Conservation (phyloP, 495 filamentous ascomycete species). For the Rhizodiscina lignyota region DNA sequence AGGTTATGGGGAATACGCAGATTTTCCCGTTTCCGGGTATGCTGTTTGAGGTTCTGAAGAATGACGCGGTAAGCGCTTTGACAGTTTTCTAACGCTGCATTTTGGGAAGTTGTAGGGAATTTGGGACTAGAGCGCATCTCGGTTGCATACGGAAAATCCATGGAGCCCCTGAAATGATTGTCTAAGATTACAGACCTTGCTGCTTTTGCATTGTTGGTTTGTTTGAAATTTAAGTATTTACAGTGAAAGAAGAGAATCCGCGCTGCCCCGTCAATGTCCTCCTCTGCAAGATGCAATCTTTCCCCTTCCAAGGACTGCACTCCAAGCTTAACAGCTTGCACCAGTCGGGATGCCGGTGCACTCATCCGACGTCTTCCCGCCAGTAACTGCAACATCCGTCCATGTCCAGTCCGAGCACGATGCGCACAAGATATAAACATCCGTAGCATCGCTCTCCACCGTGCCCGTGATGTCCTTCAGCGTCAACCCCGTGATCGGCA, state of each 20-base stretch:
- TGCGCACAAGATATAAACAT: conserved; percentile 32
- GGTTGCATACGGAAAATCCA: no score
- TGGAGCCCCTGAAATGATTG: no score
- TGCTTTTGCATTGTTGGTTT: no score
- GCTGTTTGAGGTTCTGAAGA: conserved; percentile 91
- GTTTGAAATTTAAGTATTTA: no score
- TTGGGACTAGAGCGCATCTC: no score
- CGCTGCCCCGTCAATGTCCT: neutral
- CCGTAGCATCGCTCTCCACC: conserved; percentile 25
- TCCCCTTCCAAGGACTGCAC: no score
- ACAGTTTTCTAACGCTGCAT: conserved; percentile 87
- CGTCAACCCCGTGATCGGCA: conserved; percentile 42
- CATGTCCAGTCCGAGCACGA: conserved; percentile 18
- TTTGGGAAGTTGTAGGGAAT: no score
- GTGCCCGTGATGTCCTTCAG: conserved; percentile 35
- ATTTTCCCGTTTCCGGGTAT: conserved; percentile 87
- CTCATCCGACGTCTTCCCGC: conserved; percentile 10
- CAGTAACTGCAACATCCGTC: conserved; percentile 12
- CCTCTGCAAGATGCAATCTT: neutral
- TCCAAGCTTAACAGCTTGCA: no score
- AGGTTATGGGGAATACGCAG: conserved; percentile 56
- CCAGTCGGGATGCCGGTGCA: conserved; percentile 12
- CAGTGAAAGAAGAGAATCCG: neutral
- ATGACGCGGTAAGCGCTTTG: conserved; percentile 70
- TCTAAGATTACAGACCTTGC: no score